A percentile compares a stretch with the other conserved stretches of the same genome.
These are phyloP conservation scores for Phoma sp. DNA, from an alignment of 2,329 filamentous ascomycete genomes.

Conservation along the genomic window DNA sequence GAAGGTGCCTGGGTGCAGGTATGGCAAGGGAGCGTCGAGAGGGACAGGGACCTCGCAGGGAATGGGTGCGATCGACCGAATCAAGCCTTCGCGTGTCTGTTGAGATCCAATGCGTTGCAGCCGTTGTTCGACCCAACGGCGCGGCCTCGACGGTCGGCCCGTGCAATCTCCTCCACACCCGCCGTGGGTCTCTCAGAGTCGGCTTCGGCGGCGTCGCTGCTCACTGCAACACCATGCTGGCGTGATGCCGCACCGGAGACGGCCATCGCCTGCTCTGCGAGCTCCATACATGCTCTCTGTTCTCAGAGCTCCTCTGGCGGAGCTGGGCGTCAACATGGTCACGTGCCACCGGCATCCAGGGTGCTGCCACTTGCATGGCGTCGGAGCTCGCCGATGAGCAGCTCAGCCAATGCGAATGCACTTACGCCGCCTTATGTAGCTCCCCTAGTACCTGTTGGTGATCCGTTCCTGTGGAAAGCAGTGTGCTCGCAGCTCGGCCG, in stretches of 20 bases:
- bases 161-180: slow-evolving; percentile 11
- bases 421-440: slow-evolving; percentile 30
- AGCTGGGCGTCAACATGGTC: slow-evolving; percentile 23
- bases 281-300: slow-evolving; percentile 13
- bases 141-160: neutral
- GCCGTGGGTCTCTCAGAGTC: slow-evolving; percentile 3
- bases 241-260: slow-evolving; percentile 29
- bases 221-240: slow-evolving; percentile 28
- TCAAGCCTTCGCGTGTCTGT: slow-evolving; percentile 9
- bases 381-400: slow-evolving; percentile 46
- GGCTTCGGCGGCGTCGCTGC: slow-evolving; percentile 12
- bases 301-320: slow-evolving; percentile 19
- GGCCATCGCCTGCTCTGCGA: slow-evolving; percentile 15
- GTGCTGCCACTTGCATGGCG: slow-evolving; percentile 15
- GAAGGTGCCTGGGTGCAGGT: slow-evolving; percentile 12
- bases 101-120: neutral
- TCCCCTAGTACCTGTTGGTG: slow-evolving; percentile 30
- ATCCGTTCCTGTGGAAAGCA: slow-evolving; percentile 33
- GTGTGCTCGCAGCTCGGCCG: slow-evolving; percentile 38
- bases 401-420: slow-evolving; percentile 35
- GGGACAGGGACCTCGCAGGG: slow-evolving; percentile 4
- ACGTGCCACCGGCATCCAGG: slow-evolving; percentile 35
- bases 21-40: slow-evolving; percentile 17
- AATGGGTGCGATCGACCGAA: slow-evolving; percentile 8
- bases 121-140: slow-evolving; percentile 9